These are phyloP conservation scores for Brassica cretica DNA, from an alignment of 345 rosid species.

Conservation along the genomic window DNA sequence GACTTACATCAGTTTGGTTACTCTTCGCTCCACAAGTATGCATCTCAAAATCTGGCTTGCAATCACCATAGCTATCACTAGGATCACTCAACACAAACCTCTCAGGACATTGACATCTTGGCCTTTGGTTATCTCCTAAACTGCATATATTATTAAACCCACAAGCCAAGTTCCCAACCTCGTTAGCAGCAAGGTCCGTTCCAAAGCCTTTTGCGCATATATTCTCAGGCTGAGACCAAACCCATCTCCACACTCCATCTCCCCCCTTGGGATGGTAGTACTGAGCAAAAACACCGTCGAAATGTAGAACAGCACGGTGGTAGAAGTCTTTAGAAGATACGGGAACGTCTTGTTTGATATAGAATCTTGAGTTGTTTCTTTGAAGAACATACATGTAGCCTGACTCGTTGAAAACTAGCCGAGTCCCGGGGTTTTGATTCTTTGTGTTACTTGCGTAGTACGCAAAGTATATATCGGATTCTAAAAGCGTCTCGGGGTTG, in stretches of 20 bases:
- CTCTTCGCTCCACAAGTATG: conserved; percentile 39
- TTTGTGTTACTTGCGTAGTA: conserved; percentile 39
- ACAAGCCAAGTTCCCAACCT: conserved; percentile 47
- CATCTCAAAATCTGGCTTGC: conserved; percentile 40
- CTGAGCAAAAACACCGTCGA: conserved; percentile 59
- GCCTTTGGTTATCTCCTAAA: conserved; percentile 39
- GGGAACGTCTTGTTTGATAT: neutral
- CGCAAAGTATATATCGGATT: neutral
- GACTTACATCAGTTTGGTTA: conserved; percentile 24
- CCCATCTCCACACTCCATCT: conserved; percentile 25
- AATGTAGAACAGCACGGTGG: conserved; percentile 50
- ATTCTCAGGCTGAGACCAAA: conserved; percentile 49
- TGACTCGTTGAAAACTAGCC: conserved; percentile 46
- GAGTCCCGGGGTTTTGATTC: conserved; percentile 18
- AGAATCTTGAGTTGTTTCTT: conserved; percentile 35
- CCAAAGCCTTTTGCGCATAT: conserved; percentile 33
- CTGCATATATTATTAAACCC: conserved; percentile 59
- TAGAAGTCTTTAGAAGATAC: conserved; percentile 29
- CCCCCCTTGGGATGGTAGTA: conserved; percentile 48
- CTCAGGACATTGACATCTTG: conserved; percentile 49
- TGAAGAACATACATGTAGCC: conserved; percentile 44
- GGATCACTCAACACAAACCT: conserved; percentile 46
- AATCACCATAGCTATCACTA: conserved; percentile 43
- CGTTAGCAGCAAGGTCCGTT: neutral
- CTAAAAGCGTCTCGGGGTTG: conserved; percentile 33